Percentiles rank a stretch among this genome's conserved stretches.
Conservation (phyloP, 768 basidiomycete genomes). For the Agrocybe praecox region DNA sequence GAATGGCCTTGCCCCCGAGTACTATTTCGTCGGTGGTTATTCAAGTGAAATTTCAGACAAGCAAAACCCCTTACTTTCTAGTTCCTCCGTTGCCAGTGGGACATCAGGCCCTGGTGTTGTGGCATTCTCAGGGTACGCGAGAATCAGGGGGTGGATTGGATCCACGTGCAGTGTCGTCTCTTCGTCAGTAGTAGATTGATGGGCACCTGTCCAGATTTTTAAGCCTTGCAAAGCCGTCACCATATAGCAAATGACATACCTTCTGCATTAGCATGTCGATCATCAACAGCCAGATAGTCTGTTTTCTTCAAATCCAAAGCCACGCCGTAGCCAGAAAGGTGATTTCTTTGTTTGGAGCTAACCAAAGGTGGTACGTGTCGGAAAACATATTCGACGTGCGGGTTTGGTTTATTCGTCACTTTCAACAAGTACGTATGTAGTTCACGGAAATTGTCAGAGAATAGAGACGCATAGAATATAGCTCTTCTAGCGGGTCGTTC, state of each 20-base stretch:
- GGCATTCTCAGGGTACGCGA: constrained; percentile 39
- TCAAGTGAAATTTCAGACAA: neutral
- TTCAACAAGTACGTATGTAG: constrained; percentile 67
- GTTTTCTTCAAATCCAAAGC: constrained; percentile 93
- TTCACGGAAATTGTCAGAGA: constrained; percentile 66
- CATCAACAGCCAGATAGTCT: constrained; percentile 95
- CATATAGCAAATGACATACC: constrained; percentile 2
- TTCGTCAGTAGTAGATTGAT: constrained; percentile 16
- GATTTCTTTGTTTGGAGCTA: constrained; percentile 31
- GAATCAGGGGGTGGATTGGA: constrained; percentile 40
- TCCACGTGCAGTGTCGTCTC: constrained; percentile 26
- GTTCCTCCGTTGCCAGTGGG: constrained; percentile 53
- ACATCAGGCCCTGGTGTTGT: constrained; percentile 41
- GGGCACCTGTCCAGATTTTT: too few relatives aligned
- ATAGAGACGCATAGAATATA: constrained; percentile 75
- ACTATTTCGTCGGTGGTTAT: constrained; percentile 30
- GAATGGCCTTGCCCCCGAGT: constrained; percentile 73
- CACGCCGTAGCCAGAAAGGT: constrained; percentile 90
- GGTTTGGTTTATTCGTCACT: constrained; percentile 44
- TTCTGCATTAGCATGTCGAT: constrained; percentile 50
- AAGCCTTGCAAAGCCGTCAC: neutral
- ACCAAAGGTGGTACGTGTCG: constrained; percentile 58
- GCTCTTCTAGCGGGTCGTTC: constrained; percentile 61
- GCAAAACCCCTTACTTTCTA: constrained; percentile 39
- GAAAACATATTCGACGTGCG: constrained; percentile 72